These are phyloP conservation scores for Prorocentrum cordatum DNA, from an alignment of 169 alveolate genomes.

Conservation along the genomic window DNA sequence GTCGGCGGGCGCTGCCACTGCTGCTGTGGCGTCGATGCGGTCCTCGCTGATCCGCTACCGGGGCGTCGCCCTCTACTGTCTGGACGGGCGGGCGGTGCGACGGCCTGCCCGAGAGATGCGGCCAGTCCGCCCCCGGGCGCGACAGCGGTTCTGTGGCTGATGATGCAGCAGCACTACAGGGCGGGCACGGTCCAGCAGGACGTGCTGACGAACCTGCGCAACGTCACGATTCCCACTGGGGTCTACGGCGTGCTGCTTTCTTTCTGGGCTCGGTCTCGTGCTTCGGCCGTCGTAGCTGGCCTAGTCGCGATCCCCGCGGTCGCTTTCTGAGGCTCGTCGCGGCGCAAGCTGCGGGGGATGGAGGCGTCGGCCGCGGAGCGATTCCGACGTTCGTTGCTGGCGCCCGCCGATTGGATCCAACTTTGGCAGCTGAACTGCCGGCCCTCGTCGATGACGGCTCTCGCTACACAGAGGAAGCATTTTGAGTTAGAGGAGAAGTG, in stretches of 20 bases:
- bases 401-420: conserved; percentile 35
- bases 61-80: too few relatives aligned
- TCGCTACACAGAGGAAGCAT: conserved; percentile 1
- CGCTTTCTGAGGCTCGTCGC: conserved; percentile 27
- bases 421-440: conserved; percentile 55
- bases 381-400: conserved; percentile 4
- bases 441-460: conserved; percentile 37
- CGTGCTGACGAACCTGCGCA: conserved; percentile 29
- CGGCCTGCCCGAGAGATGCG: too few relatives aligned
- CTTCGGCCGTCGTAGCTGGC: neutral
- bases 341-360: neutral
- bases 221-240: conserved; percentile 25
- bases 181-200: conserved; percentile 40
- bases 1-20: too few relatives aligned
- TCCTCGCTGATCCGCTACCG: too few relatives aligned
- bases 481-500: conserved; percentile 32
- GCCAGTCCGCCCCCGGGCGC: too few relatives aligned
- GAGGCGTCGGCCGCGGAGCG: neutral
- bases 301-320: conserved; percentile 11
- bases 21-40: too few relatives aligned
- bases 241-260: conserved; percentile 14
- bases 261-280: neutral
- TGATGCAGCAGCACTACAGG: conserved; percentile 40
- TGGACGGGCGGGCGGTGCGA: too few relatives aligned
- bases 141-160: conserved; percentile 42